Conservation (phyloP, 2,329 filamentous ascomycete species). For the Penicillium nordicum region DNA sequence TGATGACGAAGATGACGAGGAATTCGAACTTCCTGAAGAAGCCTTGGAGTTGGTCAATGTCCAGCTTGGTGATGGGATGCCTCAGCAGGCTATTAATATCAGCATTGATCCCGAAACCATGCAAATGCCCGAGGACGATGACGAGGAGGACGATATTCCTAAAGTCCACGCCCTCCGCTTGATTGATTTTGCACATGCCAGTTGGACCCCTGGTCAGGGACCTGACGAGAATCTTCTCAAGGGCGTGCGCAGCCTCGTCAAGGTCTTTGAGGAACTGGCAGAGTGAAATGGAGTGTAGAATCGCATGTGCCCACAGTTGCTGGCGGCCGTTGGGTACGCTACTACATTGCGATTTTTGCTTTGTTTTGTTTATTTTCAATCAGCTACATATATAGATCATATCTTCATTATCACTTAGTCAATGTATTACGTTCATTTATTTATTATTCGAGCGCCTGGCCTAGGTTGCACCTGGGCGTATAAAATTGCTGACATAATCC, state of each 20-base stretch:
- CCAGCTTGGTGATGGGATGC: slow-evolving; percentile 29
- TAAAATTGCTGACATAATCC: slow-evolving; percentile 12
- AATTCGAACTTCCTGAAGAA: slow-evolving; percentile 31
- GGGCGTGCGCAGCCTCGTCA: slow-evolving; percentile 68
- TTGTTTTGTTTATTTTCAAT: background rate
- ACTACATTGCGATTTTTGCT: background rate
- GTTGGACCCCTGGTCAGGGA: slow-evolving; percentile 75
- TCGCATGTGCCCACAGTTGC: slow-evolving; percentile 21
- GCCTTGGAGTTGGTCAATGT: slow-evolving; percentile 32
- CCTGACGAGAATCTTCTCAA: slow-evolving; percentile 78
- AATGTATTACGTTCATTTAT: background rate
- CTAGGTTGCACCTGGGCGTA: background rate
- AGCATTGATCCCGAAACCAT: slow-evolving; percentile 37
- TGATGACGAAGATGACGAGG: slow-evolving; percentile 28
- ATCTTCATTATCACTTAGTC: background rate
- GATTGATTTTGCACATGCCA: slow-evolving; percentile 95
- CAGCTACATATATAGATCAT: background rate
- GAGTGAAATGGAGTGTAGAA: slow-evolving; percentile 6
- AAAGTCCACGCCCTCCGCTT: slow-evolving; percentile 77
- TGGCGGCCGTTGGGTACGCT: slow-evolving; percentile 21
- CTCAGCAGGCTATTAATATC: slow-evolving; percentile 34
- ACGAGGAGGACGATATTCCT: slow-evolving; percentile 56
- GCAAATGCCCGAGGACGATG: slow-evolving; percentile 49
- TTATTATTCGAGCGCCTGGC: background rate
- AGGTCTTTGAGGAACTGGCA: slow-evolving; percentile 67